phyloP scores from a whole-genome alignment of 495 filamentous ascomycete species.

The Hypomontagnella submonticulosa region DNA sequence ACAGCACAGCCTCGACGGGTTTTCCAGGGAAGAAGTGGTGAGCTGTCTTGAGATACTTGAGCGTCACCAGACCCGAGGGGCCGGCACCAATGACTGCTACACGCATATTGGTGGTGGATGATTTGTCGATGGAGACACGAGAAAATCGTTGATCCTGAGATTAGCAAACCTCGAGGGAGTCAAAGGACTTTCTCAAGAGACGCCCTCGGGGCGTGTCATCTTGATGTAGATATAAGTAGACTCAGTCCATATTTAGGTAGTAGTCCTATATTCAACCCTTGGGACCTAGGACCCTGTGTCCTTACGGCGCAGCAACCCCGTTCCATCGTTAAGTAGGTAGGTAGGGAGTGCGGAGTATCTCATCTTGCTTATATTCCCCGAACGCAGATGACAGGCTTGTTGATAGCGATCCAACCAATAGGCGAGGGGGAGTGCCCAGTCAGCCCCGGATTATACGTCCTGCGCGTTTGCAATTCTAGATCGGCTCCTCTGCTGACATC shows the following conservation, averaged over 20 bases:
- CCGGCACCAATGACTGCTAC: constrained; percentile 46
- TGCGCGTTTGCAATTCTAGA: constrained; percentile 8
- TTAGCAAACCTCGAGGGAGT: not conserved
- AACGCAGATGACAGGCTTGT: not conserved
- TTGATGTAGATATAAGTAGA: constrained; percentile 11
- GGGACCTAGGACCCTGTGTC: not conserved
- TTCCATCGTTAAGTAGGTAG: too few relatives aligned
- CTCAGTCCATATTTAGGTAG: too few relatives aligned
- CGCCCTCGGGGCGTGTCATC: not conserved
- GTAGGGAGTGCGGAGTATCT: constrained; percentile 11
- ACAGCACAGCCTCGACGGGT: constrained; percentile 39
- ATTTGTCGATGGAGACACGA: not conserved
- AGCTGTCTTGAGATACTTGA: constrained; percentile 47
- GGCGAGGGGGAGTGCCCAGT: not conserved
- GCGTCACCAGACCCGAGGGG: constrained; percentile 46
- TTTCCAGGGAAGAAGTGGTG: constrained; percentile 33
- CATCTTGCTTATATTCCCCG: constrained; percentile 1
- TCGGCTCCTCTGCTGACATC: constrained; percentile 13
- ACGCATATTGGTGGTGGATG: constrained; percentile 16
- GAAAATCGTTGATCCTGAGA: not conserved
- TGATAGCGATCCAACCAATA: constrained; percentile 8
- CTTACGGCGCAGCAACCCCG: too few relatives aligned
- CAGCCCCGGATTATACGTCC: constrained; percentile 13
- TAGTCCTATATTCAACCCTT: not conserved
- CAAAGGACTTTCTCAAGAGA: not conserved